Percentiles rank a stretch among this genome's conserved stretches.
Evolutionary conservation across 306 rosid species (phyloP).

Genomic region (Lotus japonicus): DNA sequence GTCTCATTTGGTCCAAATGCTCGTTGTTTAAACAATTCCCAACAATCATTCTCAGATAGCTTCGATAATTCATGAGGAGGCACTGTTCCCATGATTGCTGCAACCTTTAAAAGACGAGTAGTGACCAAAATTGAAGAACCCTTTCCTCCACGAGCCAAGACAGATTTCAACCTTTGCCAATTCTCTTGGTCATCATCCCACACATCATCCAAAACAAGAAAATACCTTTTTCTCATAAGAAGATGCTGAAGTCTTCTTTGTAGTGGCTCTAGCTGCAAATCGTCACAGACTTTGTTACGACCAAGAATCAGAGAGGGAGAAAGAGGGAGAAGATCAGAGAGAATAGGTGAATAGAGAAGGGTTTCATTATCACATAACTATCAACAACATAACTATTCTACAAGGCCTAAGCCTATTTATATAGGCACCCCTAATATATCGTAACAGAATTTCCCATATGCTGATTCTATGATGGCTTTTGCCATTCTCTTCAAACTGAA

Average conservation of each 20-base stretch:
- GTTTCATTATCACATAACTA: no score
- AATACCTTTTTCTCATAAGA: not conserved
- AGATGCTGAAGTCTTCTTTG: not conserved
- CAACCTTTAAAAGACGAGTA: conserved; percentile 20
- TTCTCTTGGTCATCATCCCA: conserved; percentile 31
- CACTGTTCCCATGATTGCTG: conserved; percentile 13
- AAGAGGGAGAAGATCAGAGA: no score
- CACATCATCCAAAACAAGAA: conserved; percentile 42
- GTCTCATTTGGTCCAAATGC: not conserved
- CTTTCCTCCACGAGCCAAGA: conserved; percentile 21
- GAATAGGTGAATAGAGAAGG: no score
- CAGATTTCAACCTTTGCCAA: no score
- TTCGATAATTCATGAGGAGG: not conserved
- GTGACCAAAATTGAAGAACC: conserved; percentile 38
- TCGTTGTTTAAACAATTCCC: no score
- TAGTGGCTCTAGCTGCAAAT: not conserved
- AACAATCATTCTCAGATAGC: no score
- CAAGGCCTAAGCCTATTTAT: no score
- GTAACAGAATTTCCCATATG: not conserved
- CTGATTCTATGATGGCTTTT: conserved; percentile 4
- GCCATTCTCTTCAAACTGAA: conserved; percentile 2
- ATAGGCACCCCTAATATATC: no score
- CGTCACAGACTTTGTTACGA: not conserved
- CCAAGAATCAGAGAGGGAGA: no score
- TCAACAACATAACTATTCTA: no score